These are phyloP conservation scores for Dactylellina drechsleri DNA, from an alignment of 2,329 filamentous ascomycete species.

Conservation along the genomic window DNA sequence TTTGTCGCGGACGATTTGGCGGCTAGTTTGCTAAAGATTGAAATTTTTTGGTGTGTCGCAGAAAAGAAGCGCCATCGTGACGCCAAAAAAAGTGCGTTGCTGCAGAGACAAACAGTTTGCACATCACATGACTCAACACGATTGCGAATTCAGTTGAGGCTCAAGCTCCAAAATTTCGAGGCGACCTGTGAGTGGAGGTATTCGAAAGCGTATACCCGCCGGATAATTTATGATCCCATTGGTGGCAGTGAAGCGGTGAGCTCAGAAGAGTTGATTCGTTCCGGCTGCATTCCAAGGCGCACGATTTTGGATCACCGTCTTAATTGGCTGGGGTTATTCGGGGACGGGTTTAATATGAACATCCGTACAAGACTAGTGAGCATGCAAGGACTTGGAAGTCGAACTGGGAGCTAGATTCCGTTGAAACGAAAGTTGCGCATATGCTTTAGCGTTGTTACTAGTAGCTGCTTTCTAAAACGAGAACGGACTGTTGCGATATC, in stretches of 20 bases:
- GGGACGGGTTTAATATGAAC: no score
- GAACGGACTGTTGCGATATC: no score
- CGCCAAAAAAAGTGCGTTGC: background rate
- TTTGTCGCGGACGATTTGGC: conserved; percentile 3
- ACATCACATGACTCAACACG: conserved; percentile 8
- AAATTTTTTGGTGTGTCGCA: conserved; percentile 37
- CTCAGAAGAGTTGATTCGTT: background rate
- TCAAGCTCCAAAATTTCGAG: no score
- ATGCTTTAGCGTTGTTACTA: no score
- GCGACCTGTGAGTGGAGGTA: no score
- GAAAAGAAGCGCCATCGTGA: background rate
- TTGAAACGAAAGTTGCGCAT: no score
- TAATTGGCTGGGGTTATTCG: no score
- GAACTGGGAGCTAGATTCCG: no score
- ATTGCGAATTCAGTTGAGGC: background rate
- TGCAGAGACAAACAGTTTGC: conserved; percentile 5
- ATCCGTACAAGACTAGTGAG: no score
- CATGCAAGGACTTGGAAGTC: no score
- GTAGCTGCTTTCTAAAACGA: no score
- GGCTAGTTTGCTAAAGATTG: conserved; percentile 16
- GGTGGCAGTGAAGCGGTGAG: background rate
- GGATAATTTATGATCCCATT: background rate
- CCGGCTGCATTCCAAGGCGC: conserved; percentile 1
- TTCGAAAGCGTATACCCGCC: background rate
- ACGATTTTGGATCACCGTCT: background rate